phyloP scores from a whole-genome alignment of 163 green algal genomes.

The Chlamydomonas reinhardtii region DNA sequence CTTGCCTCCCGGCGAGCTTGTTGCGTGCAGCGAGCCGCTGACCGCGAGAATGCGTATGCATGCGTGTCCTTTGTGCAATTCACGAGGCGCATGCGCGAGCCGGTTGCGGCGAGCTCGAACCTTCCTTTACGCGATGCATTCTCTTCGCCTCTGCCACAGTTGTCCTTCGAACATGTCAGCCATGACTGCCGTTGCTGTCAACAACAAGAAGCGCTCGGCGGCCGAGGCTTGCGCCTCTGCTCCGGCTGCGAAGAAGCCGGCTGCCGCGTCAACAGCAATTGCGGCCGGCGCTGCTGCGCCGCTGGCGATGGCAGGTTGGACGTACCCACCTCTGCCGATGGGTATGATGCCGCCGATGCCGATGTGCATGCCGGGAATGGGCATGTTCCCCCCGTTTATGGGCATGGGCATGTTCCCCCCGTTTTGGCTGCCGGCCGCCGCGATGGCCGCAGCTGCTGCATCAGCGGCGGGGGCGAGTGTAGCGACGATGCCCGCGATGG shows the following conservation, averaged over 20 bases:
- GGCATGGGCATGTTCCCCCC: constrained; percentile 31
- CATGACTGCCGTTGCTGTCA: neutral
- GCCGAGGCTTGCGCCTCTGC: neutral
- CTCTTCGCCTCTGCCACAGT: neutral
- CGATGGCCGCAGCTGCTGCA: constrained; percentile 26
- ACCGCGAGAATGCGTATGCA: too few species aligned
- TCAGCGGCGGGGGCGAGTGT: neutral
- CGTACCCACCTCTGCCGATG: constrained; percentile 38
- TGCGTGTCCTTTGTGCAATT: too few species aligned
- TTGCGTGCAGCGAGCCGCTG: too few species aligned
- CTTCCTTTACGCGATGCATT: neutral
- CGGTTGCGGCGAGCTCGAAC: neutral
- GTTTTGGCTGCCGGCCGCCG: constrained; percentile 23
- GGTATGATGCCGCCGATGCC: constrained; percentile 41
- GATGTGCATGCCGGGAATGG: constrained; percentile 27
- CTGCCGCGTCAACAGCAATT: too few species aligned
- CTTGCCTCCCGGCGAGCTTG: too few species aligned
- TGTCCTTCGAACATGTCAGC: neutral
- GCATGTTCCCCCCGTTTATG: constrained; percentile 36
- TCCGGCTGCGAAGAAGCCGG: neutral
- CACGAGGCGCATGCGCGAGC: too few species aligned
- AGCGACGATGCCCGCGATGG: neutral
- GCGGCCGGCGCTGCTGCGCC: neutral
- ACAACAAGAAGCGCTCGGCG: neutral
- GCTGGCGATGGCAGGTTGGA: neutral